Conservation (phyloP, 176 grass and related monocot genomes). For the Miscanthus lutarioriparius region DNA sequence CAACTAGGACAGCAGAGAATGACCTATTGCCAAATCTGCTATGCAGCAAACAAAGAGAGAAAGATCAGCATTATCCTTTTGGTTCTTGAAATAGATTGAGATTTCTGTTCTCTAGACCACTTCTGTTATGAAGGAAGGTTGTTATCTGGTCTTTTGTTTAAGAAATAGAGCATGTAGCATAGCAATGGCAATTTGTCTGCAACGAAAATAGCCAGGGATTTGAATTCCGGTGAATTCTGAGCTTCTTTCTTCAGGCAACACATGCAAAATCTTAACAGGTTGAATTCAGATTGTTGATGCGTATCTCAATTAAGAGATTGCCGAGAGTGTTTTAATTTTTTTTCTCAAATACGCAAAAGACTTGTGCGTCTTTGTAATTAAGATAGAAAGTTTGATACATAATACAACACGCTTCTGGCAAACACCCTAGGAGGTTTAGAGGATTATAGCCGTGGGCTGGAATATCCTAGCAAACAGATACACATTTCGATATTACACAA, state of each 20-base stretch:
- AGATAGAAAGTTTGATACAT: too few species aligned
- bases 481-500: too few species aligned
- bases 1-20: too few species aligned
- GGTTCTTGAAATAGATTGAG: constrained; percentile 1
- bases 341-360: too few species aligned
- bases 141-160: background rate
- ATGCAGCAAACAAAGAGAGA: too few species aligned
- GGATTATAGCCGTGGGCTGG: too few species aligned
- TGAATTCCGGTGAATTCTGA: background rate
- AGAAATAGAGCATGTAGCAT: background rate
- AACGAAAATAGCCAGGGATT: background rate
- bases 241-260: background rate
- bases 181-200: background rate
- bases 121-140: background rate
- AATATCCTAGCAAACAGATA: too few species aligned
- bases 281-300: background rate
- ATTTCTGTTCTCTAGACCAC: background rate
- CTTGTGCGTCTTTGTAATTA: too few species aligned
- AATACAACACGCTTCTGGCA: too few species aligned
- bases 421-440: too few species aligned
- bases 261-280: background rate
- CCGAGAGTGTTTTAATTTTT: background rate
- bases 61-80: background rate
- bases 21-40: too few species aligned
- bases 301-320: background rate